Evolutionary conservation across 139 green algal species (phyloP).

Genomic region (Tetraselmis chui): DNA sequence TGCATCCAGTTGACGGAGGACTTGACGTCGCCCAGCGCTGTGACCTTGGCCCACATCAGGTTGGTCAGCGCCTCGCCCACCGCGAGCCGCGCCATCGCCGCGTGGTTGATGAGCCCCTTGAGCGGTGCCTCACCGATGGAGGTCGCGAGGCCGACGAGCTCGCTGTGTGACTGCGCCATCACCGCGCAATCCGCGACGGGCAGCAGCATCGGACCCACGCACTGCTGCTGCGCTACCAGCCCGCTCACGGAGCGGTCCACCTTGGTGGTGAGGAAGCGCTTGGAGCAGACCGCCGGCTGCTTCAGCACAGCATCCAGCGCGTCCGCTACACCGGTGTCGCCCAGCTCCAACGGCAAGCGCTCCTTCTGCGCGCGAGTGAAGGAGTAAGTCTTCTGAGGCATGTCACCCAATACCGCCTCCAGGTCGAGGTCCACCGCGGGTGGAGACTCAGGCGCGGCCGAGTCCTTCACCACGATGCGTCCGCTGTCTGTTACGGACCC

Average conservation of each 20-base stretch:
- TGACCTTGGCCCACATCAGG: slow-evolving; percentile 77
- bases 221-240: slow-evolving; percentile 96
- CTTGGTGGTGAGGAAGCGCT: slow-evolving; percentile 99
- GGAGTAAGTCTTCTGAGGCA: slow-evolving; percentile 94
- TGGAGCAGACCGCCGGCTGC: slow-evolving; percentile 87
- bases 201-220: slow-evolving; percentile 86
- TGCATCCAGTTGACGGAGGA: slow-evolving; percentile 99
- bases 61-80: slow-evolving; percentile 95
- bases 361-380: slow-evolving; percentile 35
- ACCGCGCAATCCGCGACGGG: slow-evolving; percentile 88
- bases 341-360: slow-evolving; percentile 45
- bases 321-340: slow-evolving; percentile 14
- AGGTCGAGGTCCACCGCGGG: slow-evolving; percentile 90
- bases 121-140: slow-evolving; percentile 82
- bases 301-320: slow-evolving; percentile 77
- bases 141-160: slow-evolving; percentile 68
- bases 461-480: slow-evolving; percentile 78
- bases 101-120: slow-evolving; percentile 81
- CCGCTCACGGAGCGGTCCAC: slow-evolving; percentile 88
- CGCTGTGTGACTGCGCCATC: slow-evolving; percentile 76
- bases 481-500: slow-evolving; percentile 85
- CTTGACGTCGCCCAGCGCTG: slow-evolving; percentile 79
- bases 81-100: slow-evolving; percentile 88
- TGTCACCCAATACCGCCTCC: slow-evolving; percentile 92
- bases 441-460: slow-evolving; percentile 41